Conservation (phyloP, 345 rosid genomes). For the Salix exigua region DNA sequence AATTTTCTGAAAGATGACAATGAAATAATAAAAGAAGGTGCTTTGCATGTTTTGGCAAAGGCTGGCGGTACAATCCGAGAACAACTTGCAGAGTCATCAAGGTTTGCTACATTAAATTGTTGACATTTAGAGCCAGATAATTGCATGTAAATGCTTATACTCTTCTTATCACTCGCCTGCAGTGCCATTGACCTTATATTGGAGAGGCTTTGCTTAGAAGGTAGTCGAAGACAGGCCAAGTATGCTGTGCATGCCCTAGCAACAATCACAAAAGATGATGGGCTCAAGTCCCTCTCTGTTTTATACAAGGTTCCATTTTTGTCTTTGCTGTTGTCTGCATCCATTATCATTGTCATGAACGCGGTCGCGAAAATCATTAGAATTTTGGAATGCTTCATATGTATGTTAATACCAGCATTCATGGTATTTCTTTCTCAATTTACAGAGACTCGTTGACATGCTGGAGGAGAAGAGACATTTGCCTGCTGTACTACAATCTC, state of each 20-base stretch:
- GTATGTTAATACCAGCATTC: background rate
- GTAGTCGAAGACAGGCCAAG: constrained; percentile 89
- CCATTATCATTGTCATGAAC: background rate
- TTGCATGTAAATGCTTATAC: constrained; percentile 23
- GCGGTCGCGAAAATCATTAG: background rate
- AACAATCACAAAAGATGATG: constrained; percentile 96
- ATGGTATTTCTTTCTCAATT: constrained; percentile 25
- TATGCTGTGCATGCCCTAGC: constrained; percentile 97
- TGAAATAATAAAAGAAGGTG: constrained; percentile 84
- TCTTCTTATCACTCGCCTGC: constrained; percentile 30
- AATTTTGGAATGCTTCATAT: background rate
- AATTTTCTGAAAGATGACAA: constrained; percentile 76
- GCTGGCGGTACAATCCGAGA: constrained; percentile 96
- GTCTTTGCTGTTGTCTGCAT: background rate
- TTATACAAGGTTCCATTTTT: constrained; percentile 64
- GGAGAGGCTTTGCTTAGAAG: constrained; percentile 93
- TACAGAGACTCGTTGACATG: constrained; percentile 93
- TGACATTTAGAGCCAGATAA: constrained; percentile 7
- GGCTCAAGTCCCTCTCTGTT: constrained; percentile 92
- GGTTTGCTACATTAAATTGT: constrained; percentile 44
- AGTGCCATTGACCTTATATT: constrained; percentile 89
- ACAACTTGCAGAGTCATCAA: constrained; percentile 71
- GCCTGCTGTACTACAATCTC: constrained; percentile 87
- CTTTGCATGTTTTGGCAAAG: constrained; percentile 84
- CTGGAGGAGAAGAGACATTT: constrained; percentile 82